phyloP scores from a whole-genome alignment of 1,284 basidiomycete species.

The Rhodofomes roseus region DNA sequence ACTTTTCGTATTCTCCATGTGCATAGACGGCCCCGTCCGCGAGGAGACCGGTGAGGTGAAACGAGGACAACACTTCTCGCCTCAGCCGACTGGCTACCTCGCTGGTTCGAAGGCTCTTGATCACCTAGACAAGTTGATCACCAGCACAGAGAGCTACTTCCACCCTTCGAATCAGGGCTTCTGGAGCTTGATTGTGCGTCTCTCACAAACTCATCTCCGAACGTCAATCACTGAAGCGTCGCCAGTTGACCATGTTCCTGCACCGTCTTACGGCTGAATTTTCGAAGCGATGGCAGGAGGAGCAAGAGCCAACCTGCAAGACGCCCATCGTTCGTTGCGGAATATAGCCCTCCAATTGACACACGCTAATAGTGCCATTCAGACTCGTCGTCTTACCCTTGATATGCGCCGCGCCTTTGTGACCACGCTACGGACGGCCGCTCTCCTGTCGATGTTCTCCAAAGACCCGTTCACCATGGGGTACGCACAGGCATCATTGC shows the following conservation, averaged over 20 bases:
- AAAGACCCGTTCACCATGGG: slow-evolving; percentile 74
- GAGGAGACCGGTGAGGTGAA: slow-evolving; percentile 37
- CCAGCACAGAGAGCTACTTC: slow-evolving; percentile 91
- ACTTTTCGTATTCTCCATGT: slow-evolving; percentile 90
- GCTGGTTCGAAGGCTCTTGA: slow-evolving; percentile 91
- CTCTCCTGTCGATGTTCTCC: slow-evolving; percentile 93
- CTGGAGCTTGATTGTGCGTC: slow-evolving; percentile 59
- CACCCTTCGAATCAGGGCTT: slow-evolving; percentile 81
- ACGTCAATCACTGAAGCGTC: not conserved
- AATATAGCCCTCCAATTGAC: not conserved
- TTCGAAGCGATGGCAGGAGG: slow-evolving; percentile 78
- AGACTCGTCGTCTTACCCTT: slow-evolving; percentile 78
- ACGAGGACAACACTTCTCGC: slow-evolving; percentile 22
- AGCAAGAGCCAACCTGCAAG: slow-evolving; percentile 77
- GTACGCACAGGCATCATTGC: slow-evolving; percentile 69
- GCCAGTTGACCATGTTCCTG: slow-evolving; percentile 71
- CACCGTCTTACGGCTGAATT: slow-evolving; percentile 82
- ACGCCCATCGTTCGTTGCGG: slow-evolving; percentile 64
- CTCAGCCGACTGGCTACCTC: slow-evolving; percentile 52
- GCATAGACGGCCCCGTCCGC: slow-evolving; percentile 71
- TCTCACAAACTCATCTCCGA: not conserved
- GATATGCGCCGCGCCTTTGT: slow-evolving; percentile 86
- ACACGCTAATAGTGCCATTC: slow-evolving; percentile 1
- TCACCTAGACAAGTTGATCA: slow-evolving; percentile 84
- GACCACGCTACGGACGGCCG: slow-evolving; percentile 79